These are phyloP conservation scores for Chiua sp. DNA, from an alignment of 1,284 basidiomycete species.

Conservation along the genomic window DNA sequence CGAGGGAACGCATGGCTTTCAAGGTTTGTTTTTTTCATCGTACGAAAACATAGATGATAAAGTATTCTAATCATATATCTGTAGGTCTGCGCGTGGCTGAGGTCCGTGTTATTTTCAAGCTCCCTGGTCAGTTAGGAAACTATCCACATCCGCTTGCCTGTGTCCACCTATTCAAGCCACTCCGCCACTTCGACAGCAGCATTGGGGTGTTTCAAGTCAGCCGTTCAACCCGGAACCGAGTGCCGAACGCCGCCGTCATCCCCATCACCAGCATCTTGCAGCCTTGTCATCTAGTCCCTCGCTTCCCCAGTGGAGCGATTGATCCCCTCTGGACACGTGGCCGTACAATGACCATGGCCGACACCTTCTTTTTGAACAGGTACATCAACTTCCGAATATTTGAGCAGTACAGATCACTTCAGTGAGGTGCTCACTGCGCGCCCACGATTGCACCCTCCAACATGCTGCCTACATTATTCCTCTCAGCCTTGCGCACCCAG, in stretches of 20 bases:
- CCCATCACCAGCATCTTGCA: background rate
- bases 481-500: no score
- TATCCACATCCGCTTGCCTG: conserved; percentile 4
- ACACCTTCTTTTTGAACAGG: conserved; percentile 12
- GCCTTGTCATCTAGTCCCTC: conserved; percentile 13
- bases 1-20: background rate
- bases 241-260: background rate
- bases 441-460: no score
- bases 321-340: background rate
- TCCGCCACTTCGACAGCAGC: background rate
- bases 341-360: background rate
- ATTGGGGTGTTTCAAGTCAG: conserved; percentile 7
- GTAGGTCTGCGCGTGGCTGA: conserved; percentile 8
- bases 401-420: background rate
- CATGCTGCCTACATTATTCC: no score
- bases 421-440: no score
- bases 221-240: background rate
- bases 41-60: no score
- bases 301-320: conserved; percentile 4
- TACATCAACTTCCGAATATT: conserved; percentile 7
- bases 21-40: background rate
- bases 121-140: conserved; percentile 3
- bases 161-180: conserved; percentile 12
- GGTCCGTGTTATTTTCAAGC: conserved; percentile 9
- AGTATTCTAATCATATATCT: no score